Evolutionary conservation across 768 basidiomycete species (phyloP).

Genomic region (Candolleomyces efflorescens): DNA sequence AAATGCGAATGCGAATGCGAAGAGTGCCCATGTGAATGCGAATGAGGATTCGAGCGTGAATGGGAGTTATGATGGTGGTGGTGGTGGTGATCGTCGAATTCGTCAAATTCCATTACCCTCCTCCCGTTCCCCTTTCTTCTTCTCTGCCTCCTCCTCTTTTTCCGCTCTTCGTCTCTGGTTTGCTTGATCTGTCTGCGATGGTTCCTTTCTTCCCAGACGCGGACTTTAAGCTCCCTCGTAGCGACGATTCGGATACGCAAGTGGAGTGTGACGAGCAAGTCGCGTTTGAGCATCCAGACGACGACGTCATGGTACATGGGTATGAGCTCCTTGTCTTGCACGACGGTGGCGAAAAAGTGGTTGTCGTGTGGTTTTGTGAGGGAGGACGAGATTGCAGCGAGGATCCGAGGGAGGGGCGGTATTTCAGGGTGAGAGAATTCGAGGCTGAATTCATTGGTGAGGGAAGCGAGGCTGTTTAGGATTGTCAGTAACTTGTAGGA

Average conservation of each 20-base stretch:
- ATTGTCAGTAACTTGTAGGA: neutral
- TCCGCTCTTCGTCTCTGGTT: constrained; percentile 15
- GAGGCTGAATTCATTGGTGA: constrained; percentile 57
- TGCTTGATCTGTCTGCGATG: constrained; percentile 10
- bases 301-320: constrained; percentile 77
- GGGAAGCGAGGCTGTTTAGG: constrained; percentile 40
- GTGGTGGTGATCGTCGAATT: neutral
- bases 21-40: neutral
- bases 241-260: constrained; percentile 83
- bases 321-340: constrained; percentile 62
- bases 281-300: constrained; percentile 86
- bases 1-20: too few relatives aligned
- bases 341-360: constrained; percentile 80
- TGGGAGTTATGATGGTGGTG: neutral
- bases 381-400: constrained; percentile 71
- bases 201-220: constrained; percentile 49
- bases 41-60: neutral
- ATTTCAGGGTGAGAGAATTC: constrained; percentile 57
- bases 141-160: constrained; percentile 11
- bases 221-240: constrained; percentile 66
- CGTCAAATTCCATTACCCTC: neutral
- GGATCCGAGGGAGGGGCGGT: constrained; percentile 68
- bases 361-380: constrained; percentile 58
- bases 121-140: constrained; percentile 12
- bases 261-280: constrained; percentile 81